Percentiles rank a stretch among this genome's conserved stretches.
Conservation (phyloP, 345 rosid species). For the Viola odorata region DNA sequence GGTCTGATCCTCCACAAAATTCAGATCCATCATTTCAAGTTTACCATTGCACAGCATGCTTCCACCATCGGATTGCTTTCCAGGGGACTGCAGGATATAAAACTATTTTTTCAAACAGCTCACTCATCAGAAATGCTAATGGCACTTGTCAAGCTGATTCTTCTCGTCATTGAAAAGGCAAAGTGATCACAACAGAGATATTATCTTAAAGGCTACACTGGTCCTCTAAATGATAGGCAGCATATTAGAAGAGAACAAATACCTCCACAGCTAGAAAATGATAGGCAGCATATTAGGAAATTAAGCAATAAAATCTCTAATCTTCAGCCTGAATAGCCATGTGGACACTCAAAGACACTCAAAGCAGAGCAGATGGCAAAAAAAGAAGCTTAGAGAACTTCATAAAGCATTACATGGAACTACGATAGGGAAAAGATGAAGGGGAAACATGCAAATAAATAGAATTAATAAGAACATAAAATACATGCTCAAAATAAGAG, state of each 20-base stretch:
- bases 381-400: conserved; percentile 9
- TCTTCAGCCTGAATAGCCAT: conserved; percentile 5
- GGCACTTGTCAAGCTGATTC: neutral
- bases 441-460: conserved; percentile 5
- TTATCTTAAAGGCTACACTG: neutral
- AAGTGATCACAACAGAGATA: neutral
- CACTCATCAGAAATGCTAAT: no score
- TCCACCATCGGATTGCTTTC: conserved; percentile 18
- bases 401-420: neutral
- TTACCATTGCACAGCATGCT: conserved; percentile 15
- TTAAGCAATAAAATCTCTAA: no score
- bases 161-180: neutral
- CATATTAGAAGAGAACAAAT: neutral
- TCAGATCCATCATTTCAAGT: conserved; percentile 13
- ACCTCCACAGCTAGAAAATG: conserved; percentile 2
- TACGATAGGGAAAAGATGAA: conserved; percentile 6
- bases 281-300: no score
- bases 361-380: neutral
- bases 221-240: conserved; percentile 2
- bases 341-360: conserved; percentile 6
- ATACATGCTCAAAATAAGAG: conserved; percentile 19
- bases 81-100: conserved; percentile 27
- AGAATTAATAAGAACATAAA: conserved; percentile 15
- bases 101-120: neutral
- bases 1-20: conserved; percentile 18